Evolutionary conservation across 768 basidiomycete species (phyloP).

Genomic region (Leccinellum luteum): DNA sequence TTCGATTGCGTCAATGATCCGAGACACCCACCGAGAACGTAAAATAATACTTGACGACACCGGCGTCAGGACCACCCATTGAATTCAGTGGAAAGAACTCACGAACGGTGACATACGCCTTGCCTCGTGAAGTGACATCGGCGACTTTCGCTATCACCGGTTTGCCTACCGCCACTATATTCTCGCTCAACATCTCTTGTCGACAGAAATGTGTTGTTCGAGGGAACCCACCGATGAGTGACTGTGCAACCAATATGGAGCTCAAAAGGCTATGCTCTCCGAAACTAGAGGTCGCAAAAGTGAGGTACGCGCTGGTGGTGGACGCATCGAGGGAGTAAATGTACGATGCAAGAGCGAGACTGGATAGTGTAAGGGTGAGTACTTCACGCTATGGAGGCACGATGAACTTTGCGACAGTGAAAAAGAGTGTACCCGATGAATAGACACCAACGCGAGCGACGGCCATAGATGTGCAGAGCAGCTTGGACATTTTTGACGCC

Average conservation of each 20-base stretch:
- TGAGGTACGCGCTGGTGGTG: slow-evolving; percentile 66
- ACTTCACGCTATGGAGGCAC: background rate
- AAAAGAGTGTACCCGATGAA: slow-evolving; percentile 48
- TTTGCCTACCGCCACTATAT: slow-evolving; percentile 49
- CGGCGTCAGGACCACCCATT: background rate
- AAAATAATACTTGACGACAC: slow-evolving; percentile 46
- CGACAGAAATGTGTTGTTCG: slow-evolving; percentile 9
- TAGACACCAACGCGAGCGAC: slow-evolving; percentile 55
- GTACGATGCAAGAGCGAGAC: slow-evolving; percentile 67
- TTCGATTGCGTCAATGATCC: background rate
- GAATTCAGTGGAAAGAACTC: slow-evolving; percentile 27
- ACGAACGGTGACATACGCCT: slow-evolving; percentile 58
- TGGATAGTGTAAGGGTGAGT: slow-evolving; percentile 7
- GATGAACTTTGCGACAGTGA: background rate
- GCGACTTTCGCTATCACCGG: slow-evolving; percentile 74
- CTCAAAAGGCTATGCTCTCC: slow-evolving; percentile 52
- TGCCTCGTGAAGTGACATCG: slow-evolving; percentile 66
- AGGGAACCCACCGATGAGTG: slow-evolving; percentile 46
- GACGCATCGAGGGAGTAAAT: slow-evolving; percentile 73
- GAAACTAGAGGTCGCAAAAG: slow-evolving; percentile 54
- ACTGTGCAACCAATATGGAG: slow-evolving; percentile 53
- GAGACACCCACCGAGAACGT: slow-evolving; percentile 50
- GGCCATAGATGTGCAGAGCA: slow-evolving; percentile 49
- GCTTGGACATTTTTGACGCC: slow-evolving; percentile 53
- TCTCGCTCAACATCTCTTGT: background rate